Conservation (phyloP, 2,329 filamentous ascomycete genomes). For the Ceratocystis papillata region DNA sequence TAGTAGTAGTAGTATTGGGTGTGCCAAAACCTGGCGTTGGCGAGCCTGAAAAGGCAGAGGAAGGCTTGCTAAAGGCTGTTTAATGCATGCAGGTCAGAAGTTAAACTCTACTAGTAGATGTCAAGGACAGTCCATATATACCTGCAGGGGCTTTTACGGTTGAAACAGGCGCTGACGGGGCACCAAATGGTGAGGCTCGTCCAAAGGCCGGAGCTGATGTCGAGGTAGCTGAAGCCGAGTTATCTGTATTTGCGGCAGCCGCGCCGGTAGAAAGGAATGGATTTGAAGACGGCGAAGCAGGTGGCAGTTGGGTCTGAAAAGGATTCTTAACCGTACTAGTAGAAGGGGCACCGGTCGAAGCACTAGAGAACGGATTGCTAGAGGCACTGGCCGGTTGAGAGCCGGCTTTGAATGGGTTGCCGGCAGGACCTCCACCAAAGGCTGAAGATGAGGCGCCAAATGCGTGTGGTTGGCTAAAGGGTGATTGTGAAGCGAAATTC, state of each 20-base stretch:
- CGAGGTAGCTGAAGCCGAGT: conserved; percentile 3
- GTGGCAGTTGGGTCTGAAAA: conserved; percentile 13
- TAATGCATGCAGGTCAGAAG: background rate
- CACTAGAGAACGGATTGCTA: conserved; percentile 19
- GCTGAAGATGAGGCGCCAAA: conserved; percentile 8
- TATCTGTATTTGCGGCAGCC: conserved; percentile 3
- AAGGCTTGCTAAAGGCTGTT: conserved; percentile 1
- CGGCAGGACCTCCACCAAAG: background rate
- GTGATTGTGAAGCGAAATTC: conserved; percentile 17
- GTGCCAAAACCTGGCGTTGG: background rate
- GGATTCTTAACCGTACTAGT: conserved; percentile 12
- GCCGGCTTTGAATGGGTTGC: conserved; percentile 18
- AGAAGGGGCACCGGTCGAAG: background rate
- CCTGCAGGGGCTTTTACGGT: conserved; percentile 15
- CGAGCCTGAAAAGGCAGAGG: background rate
- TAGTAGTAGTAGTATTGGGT: background rate
- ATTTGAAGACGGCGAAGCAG: conserved; percentile 16
- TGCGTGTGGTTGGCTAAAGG: conserved; percentile 19
- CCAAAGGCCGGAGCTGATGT: conserved; percentile 14
- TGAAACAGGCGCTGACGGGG: background rate
- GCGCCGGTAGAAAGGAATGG: conserved; percentile 9
- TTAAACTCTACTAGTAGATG: too few relatives aligned
- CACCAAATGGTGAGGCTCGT: conserved; percentile 21
- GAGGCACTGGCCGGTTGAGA: background rate
- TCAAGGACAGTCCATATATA: background rate